Percentiles rank a stretch among this genome's conserved stretches.
Conservation (phyloP, 345 rosid species). For the Capsella bursapastoris region DNA sequence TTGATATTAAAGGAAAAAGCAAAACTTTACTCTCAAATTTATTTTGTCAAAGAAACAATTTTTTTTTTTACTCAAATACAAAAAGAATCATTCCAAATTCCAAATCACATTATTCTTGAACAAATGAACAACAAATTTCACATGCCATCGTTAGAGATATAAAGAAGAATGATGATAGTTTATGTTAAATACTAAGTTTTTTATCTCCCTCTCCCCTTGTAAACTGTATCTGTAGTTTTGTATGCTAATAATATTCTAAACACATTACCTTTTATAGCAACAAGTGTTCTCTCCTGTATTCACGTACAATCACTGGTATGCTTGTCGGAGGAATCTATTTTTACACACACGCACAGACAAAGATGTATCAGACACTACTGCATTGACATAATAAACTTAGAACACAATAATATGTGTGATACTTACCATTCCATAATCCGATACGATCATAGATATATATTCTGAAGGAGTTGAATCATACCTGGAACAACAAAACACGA, state of each 20-base stretch:
- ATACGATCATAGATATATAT: conserved; percentile 72
- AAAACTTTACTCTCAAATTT: background rate
- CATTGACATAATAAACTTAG: background rate
- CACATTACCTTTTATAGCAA: conserved; percentile 50
- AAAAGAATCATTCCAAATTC: background rate
- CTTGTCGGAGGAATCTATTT: conserved; percentile 77
- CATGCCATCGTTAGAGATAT: conserved; percentile 6
- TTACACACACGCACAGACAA: conserved; percentile 4
- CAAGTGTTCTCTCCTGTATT: conserved; percentile 61
- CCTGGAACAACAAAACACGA: conserved; percentile 41
- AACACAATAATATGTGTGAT: background rate
- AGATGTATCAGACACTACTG: conserved; percentile 7
- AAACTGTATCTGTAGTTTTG: background rate
- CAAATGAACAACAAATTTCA: background rate
- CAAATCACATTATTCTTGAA: conserved; percentile 21
- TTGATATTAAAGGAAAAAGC: background rate
- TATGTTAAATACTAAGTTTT: conserved; percentile 13
- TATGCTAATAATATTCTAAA: conserved; percentile 28
- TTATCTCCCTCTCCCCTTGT: background rate
- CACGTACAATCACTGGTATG: conserved; percentile 79
- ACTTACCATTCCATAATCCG: conserved; percentile 86
- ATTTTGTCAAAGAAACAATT: background rate
- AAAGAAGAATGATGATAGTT: conserved; percentile 12
- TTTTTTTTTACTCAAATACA: background rate
- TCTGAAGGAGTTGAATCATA: conserved; percentile 84